phyloP scores from a whole-genome alignment of 805 yeast genomes.

The Yarrowia sp. region DNA sequence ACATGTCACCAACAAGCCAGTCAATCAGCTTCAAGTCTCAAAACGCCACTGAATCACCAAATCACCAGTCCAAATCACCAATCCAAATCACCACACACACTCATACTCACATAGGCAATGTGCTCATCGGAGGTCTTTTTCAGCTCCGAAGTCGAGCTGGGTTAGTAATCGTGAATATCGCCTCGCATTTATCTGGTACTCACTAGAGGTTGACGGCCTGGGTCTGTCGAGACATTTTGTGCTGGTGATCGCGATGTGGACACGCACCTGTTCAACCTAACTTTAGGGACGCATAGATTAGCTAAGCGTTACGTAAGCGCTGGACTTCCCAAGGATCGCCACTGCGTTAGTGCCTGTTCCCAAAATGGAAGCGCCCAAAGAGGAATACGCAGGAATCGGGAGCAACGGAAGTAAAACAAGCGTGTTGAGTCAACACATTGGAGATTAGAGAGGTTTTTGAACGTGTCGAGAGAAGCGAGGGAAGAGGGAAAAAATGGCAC shows the following conservation, averaged over 20 bases:
- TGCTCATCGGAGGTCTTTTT: slow-evolving; percentile 38
- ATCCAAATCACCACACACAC: background rate
- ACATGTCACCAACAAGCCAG: no score
- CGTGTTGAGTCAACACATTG: slow-evolving; percentile 3
- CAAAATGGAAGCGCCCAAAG: background rate
- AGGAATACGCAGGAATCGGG: background rate
- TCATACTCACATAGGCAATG: slow-evolving; percentile 33
- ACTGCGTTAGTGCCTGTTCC: background rate
- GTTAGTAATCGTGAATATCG: slow-evolving; percentile 1
- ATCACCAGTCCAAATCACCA: background rate
- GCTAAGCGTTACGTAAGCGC: background rate
- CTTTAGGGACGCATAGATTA: background rate
- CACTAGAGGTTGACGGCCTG: slow-evolving; percentile 31
- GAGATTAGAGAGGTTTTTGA: no score
- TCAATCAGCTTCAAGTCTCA: no score
- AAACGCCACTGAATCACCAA: no score
- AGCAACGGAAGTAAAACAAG: slow-evolving; percentile 9
- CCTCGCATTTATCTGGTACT: background rate
- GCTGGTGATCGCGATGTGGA: slow-evolving; percentile 18
- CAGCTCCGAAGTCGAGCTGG: slow-evolving; percentile 37
- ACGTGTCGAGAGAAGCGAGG: background rate
- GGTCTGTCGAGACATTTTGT: slow-evolving; percentile 24
- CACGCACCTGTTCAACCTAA: slow-evolving; percentile 20
- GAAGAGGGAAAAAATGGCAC: background rate
- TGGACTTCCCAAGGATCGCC: background rate